Evolutionary conservation across 768 basidiomycete species (phyloP), one percentile per base, ranked within the genome.

Genomic region (Termitomyces heimii): DNA sequence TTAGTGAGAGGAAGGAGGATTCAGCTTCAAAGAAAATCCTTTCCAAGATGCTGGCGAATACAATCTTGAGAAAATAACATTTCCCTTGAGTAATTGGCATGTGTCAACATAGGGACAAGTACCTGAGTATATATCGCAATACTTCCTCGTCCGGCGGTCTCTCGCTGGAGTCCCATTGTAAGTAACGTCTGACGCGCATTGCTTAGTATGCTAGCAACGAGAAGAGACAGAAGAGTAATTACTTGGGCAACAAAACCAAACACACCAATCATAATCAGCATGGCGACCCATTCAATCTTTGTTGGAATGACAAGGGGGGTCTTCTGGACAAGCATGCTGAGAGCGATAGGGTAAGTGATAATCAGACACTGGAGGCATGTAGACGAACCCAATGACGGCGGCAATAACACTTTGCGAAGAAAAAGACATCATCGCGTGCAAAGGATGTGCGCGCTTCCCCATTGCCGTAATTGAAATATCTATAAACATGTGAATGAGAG

Each of bases 391-490:
- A 24, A 71, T 58, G 10, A 65, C 51, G 1, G 76, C 71, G 28
- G 72, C 69, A 28, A 76, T 54, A 1, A 85, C 77, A 52, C 81
- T 85, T 60, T 81, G 75, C 8, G 77, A 67, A 1, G 86, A 83
- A 67, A 87, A 92, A 54, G 82, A 90, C 0, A 78, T 70, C 63
- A 93, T 76, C 2, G 81, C 75, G 66, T 95, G 92, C 56, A 92
- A 68, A 0, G 91, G 76, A 61, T 89, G 86, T 1, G 91, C 91
- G 5, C 86, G 78, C 57, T 80, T 84, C 0, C 92, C 92, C 37
- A 94, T 89, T 0, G 81, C 81, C 10, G 90, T 82, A 28, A 62
- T 61, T 4, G 60, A 60, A 14, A 40, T 53, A 57, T 63, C 60
- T 61, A 13, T 4, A n/a, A 16, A n/a, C 13, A 48, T 45, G n/a